Base-by-base conservation (phyloP, 768 basidiomycete genomes). In the Pulveroboletus sp. region DNA sequence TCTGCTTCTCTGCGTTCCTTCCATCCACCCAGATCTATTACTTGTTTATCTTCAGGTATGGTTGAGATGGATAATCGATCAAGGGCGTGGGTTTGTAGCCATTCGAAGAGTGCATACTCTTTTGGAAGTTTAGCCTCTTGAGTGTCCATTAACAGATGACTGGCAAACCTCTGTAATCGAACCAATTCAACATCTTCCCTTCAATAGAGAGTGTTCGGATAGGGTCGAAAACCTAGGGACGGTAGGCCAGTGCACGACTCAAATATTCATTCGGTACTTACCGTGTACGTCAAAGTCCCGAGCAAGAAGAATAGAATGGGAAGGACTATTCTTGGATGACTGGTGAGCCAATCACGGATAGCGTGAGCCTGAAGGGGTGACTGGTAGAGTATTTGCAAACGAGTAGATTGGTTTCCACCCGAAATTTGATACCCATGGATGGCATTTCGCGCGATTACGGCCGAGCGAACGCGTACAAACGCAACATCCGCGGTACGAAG, bases 241-340 rank as follows among this genome's bases (percentile, higher is more conserved):
- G 17, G n/a, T 9, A 26, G 14, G 35, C 60, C 9, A 17, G n/a
- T 18, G 26, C 1, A 6, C 8, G 36, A 39, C 8, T 15, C 8
- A 46, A 18, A 43, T 15, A 31, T 33, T 18, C n/a, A 50, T 27
- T 35, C 24, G 3, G 5, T 48, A 69, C 82, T 52, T 55, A 91
- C 92, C 6, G 89, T 86, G 64, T 95, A 96, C 18, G 90, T 90
- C 33, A 98, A 58, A 3, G 86, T 85, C 10, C 93, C 95, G n/a
- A 98, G 65, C 2, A 98, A 70, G 66, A 97, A 96, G 38, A 93
- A 79, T 2, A 93, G 51, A 15, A 93, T 66, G 0, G 93, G 92
- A 4, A 93, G 66, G 46, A 84, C 81, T 43, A 96, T 85, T 53
- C 82, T 83, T 8, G 95, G 94, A 69, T 98, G 94, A n/a, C 69